Evolutionary conservation across 768 basidiomycete species (phyloP).

Genomic region (Scleroderma citrinum): DNA sequence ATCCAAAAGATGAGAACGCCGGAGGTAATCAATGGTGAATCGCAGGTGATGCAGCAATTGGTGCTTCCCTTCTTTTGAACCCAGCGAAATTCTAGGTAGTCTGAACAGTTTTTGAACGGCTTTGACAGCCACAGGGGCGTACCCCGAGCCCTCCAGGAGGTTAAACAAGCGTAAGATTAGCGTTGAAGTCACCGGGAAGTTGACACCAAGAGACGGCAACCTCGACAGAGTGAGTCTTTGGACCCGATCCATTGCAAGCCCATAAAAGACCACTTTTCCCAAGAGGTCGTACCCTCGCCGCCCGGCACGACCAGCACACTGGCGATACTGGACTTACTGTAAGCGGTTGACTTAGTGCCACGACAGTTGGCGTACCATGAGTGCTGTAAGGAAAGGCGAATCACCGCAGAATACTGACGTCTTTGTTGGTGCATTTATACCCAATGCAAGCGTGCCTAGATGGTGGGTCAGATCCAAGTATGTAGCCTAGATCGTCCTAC

Average conservation of each 20-base stretch:
- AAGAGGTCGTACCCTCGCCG: conserved; percentile 65
- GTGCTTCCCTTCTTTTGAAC: conserved; percentile 46
- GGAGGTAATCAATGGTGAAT: conserved; percentile 68
- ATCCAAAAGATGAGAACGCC: conserved; percentile 50
- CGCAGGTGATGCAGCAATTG: conserved; percentile 62
- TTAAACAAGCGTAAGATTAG: conserved; percentile 60
- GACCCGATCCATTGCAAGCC: conserved; percentile 55
- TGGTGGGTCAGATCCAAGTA: background rate
- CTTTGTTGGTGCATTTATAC: conserved; percentile 70
- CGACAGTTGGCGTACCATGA: conserved; percentile 40
- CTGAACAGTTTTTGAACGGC: conserved; percentile 48
- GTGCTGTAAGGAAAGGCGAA: conserved; percentile 53
- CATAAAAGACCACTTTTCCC: conserved; percentile 71
- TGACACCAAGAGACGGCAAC: conserved; percentile 56
- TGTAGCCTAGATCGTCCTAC: background rate
- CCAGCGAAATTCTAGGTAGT: conserved; percentile 55
- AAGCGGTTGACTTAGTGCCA: conserved; percentile 4
- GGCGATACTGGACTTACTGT: conserved; percentile 46
- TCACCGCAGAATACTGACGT: conserved; percentile 61
- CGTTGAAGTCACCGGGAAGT: conserved; percentile 64
- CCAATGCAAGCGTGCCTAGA: conserved; percentile 63
- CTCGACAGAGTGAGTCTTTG: conserved; percentile 60
- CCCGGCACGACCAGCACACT: conserved; percentile 70
- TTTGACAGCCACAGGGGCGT: conserved; percentile 41
- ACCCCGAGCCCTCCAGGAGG: conserved; percentile 54